These are phyloP conservation scores for Oryza glaberrima DNA, from an alignment of 176 grass and related monocot genomes.

Conservation along the genomic window DNA sequence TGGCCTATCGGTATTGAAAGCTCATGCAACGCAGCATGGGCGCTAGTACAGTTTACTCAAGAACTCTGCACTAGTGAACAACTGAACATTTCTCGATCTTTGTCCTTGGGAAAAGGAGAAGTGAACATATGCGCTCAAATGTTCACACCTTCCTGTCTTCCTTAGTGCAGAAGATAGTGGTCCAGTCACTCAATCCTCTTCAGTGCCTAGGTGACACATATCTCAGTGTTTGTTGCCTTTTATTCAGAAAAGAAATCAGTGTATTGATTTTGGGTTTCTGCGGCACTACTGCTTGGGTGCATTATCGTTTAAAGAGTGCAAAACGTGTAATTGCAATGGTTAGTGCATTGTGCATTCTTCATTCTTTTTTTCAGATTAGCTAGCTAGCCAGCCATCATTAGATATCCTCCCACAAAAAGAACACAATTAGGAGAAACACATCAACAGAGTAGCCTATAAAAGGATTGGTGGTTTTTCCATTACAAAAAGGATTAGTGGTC, in stretches of 20 bases:
- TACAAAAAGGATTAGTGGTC: neutral
- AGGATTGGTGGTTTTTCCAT: neutral
- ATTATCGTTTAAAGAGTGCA: neutral
- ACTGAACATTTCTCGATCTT: neutral
- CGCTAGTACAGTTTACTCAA: neutral
- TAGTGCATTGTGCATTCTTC: neutral
- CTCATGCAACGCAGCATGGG: constrained; percentile 18
- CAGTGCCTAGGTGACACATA: constrained; percentile 9
- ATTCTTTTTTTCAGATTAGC: neutral
- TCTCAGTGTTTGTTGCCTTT: too few relatives aligned
- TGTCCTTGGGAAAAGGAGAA: neutral
- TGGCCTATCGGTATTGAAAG: constrained; percentile 27
- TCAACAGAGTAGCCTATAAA: neutral
- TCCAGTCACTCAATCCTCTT: constrained; percentile 2
- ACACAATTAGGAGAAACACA: neutral
- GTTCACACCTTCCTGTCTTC: neutral
- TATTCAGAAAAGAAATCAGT: too few relatives aligned
- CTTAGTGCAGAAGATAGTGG: constrained; percentile 11
- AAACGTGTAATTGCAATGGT: neutral
- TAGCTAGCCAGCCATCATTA: neutral
- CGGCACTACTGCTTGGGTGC: constrained; percentile 10
- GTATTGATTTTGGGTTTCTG: neutral
- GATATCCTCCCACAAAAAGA: neutral
- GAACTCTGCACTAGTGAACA: neutral
- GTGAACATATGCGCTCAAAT: neutral